These are phyloP conservation scores for Geotrichum carabidarum DNA, from an alignment of 1,139 yeast species.

Conservation along the genomic window DNA sequence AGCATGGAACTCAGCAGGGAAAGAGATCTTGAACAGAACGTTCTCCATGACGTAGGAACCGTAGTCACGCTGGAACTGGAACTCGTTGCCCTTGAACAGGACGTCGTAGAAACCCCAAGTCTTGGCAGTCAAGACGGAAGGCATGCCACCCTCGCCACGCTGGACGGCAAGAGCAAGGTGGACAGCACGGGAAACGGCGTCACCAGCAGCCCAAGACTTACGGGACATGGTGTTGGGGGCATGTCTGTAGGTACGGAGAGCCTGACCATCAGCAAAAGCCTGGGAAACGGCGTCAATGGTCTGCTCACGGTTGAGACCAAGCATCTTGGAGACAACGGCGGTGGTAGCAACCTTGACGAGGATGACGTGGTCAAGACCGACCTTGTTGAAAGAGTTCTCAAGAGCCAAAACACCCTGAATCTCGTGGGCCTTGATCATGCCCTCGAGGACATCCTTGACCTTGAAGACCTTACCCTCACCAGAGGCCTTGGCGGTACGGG, in stretches of 20 bases:
- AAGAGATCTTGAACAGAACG: constrained; percentile 54
- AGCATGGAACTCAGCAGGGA: constrained; percentile 62
- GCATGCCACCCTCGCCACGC: constrained; percentile 53
- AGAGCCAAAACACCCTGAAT: constrained; percentile 55
- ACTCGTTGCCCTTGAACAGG: constrained; percentile 48
- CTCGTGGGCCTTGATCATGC: constrained; percentile 58
- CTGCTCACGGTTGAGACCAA: constrained; percentile 48
- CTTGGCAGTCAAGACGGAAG: constrained; percentile 51
- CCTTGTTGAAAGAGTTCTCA: constrained; percentile 54
- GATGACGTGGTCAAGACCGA: constrained; percentile 57
- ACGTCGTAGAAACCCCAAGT: constrained; percentile 63
- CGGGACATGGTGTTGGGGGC: constrained; percentile 60
- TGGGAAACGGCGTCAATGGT: constrained; percentile 54
- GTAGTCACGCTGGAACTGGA: constrained; percentile 49
- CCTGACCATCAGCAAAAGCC: constrained; percentile 56
- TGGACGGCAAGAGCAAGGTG: constrained; percentile 50
- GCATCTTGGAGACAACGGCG: constrained; percentile 52
- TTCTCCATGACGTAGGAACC: constrained; percentile 63
- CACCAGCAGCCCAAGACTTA: constrained; percentile 66
- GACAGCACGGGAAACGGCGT: constrained; percentile 57
- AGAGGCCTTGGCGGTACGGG: constrained; percentile 45
- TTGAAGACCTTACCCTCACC: constrained; percentile 43
- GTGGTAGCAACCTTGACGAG: constrained; percentile 57
- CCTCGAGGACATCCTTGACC: constrained; percentile 49
- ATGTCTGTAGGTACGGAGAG: constrained; percentile 56